Evolutionary conservation across 164 flowering plant species (phyloP).

Genomic region (Aristolochia contorta): DNA sequence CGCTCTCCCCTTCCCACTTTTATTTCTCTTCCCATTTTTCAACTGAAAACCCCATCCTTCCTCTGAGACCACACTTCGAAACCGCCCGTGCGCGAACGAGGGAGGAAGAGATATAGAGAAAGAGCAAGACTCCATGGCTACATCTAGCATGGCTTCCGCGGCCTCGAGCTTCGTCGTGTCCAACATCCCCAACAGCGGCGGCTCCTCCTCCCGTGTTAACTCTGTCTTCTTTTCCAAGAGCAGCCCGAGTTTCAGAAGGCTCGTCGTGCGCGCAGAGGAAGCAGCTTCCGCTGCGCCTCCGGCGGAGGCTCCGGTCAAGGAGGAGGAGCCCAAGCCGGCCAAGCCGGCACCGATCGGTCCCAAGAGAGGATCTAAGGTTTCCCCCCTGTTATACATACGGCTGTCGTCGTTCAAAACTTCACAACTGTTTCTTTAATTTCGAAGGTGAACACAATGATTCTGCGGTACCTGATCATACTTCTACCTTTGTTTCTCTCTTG

Average conservation of each 20-base stretch:
- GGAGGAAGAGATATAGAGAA: background rate
- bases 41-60: background rate
- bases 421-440: background rate
- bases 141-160: constrained; percentile 58
- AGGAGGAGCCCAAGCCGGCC: constrained; percentile 14
- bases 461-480: no score
- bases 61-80: background rate
- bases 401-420: background rate
- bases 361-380: constrained; percentile 87
- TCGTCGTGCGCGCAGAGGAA: constrained; percentile 62
- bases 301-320: constrained; percentile 26
- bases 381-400: background rate
- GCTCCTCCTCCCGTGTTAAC: constrained; percentile 23
- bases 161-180: constrained; percentile 49
- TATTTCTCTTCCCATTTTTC: constrained; percentile 1
- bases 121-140: constrained; percentile 33
- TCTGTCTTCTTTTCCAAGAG: constrained; percentile 20
- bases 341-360: constrained; percentile 95
- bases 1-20: background rate
- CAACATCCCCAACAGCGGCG: constrained; percentile 17
- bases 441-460: background rate
- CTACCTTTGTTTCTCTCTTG: background rate
- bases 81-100: no score
- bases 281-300: constrained; percentile 47
- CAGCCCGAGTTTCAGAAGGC: constrained; percentile 21